Evolutionary conservation across 2,329 filamentous ascomycete species (phyloP).

Genomic region (Davidsoniella australis): DNA sequence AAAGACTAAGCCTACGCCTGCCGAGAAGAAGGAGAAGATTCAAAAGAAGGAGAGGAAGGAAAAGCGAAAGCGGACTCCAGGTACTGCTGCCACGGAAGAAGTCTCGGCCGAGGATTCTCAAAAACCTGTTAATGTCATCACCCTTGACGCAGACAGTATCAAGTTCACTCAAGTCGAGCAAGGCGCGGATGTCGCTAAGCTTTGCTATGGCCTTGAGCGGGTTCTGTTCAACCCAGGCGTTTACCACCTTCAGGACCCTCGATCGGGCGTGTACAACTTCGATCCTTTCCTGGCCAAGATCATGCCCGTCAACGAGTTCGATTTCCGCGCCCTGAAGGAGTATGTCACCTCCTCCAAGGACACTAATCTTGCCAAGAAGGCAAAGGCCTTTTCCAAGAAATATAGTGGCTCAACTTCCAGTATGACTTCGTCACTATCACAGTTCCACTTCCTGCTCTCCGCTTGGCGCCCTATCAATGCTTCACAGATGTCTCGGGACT

Average conservation of each 20-base stretch:
- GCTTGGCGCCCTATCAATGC: constrained; percentile 60
- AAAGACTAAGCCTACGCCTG: neutral
- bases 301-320: constrained; percentile 85
- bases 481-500: constrained; percentile 47
- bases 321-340: constrained; percentile 68
- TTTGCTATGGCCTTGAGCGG: constrained; percentile 63
- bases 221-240: constrained; percentile 94
- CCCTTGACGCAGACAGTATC: constrained; percentile 17
- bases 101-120: neutral
- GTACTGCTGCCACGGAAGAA: neutral
- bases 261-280: constrained; percentile 85
- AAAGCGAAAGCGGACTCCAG: neutral
- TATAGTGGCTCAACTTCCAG: constrained; percentile 94
- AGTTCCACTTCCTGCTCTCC: constrained; percentile 87
- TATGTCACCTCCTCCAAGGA: constrained; percentile 92
- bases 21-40: neutral
- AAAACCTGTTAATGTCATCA: constrained; percentile 17
- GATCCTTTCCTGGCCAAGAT: constrained; percentile 86
- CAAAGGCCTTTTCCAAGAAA: constrained; percentile 49
- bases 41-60: neutral
- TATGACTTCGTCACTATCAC: constrained; percentile 73
- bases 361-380: constrained; percentile 48
- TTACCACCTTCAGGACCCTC: constrained; percentile 76
- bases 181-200: constrained; percentile 31
- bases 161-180: constrained; percentile 20